These are phyloP conservation scores for Candida albicans DNA, from an alignment of 1,139 yeast species.

Conservation along the genomic window DNA sequence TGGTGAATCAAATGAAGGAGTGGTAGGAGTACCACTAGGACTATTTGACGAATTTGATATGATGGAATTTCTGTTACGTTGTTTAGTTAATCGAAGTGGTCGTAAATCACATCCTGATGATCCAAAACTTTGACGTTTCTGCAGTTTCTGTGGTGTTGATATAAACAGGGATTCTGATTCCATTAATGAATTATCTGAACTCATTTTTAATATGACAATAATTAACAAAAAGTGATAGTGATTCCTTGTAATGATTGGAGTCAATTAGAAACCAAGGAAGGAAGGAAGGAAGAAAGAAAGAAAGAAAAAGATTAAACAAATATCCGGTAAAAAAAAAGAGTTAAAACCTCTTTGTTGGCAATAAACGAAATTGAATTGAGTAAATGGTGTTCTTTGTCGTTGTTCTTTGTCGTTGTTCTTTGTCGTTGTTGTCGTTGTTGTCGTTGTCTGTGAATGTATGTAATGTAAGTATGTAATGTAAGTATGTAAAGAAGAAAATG, in stretches of 20 bases:
- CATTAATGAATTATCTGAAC: constrained; percentile 9
- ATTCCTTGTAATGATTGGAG: too few relatives aligned
- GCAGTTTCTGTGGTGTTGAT: constrained; percentile 6
- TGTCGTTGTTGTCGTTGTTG: too few relatives aligned
- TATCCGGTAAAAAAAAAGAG: neutral
- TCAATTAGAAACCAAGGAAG: neutral
- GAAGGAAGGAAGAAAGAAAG: neutral
- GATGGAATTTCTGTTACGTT: constrained; percentile 20
- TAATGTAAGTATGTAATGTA: too few relatives aligned
- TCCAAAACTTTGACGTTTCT: constrained; percentile 4
- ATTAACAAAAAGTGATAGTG: neutral
- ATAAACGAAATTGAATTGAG: neutral
- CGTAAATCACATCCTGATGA: constrained; percentile 18
- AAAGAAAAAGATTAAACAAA: too few relatives aligned
- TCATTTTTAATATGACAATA: constrained; percentile 4
- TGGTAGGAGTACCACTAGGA: constrained; percentile 8
- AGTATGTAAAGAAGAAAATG: too few relatives aligned
- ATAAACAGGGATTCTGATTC: constrained; percentile 5
- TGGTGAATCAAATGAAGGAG: constrained; percentile 7
- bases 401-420: too few relatives aligned
- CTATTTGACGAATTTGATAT: constrained; percentile 13
- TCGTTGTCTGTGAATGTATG: neutral
- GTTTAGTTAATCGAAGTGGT: constrained; percentile 36
- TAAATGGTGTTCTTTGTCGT: neutral
- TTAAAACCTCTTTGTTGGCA: neutral